These are phyloP conservation scores for Alternaria tenuissima DNA, from an alignment of 2,329 filamentous ascomycete species.

Conservation along the genomic window DNA sequence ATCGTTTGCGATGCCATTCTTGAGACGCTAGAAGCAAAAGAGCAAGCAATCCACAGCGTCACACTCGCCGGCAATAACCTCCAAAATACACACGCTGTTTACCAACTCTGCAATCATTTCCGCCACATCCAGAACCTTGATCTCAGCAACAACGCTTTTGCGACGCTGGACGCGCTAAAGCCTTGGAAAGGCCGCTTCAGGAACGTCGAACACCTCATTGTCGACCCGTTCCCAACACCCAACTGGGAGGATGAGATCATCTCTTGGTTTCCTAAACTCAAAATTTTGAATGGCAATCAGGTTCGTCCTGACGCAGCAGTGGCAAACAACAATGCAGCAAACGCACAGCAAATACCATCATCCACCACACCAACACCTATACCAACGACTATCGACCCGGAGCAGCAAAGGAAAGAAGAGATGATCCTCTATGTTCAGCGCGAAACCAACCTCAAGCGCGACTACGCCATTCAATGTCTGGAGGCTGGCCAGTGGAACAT, in stretches of 20 bases:
- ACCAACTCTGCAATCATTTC: conserved; percentile 77
- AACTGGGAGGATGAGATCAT: conserved; percentile 73
- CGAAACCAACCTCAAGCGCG: conserved; percentile 79
- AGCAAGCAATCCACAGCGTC: conserved; percentile 81
- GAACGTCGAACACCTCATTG: conserved; percentile 79
- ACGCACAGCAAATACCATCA: conserved; percentile 9
- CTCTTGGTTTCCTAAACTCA: conserved; percentile 83
- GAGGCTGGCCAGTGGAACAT: conserved; percentile 82
- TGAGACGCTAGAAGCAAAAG: conserved; percentile 73
- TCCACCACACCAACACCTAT: conserved; percentile 27
- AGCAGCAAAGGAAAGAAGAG: conserved; percentile 66
- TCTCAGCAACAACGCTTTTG: conserved; percentile 82
- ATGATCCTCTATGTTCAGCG: conserved; percentile 75
- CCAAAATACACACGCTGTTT: conserved; percentile 74
- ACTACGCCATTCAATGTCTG: conserved; percentile 83
- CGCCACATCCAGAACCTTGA: conserved; percentile 89
- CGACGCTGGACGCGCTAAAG: conserved; percentile 71
- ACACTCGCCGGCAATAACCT: conserved; percentile 84
- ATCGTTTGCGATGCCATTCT: conserved; percentile 82
- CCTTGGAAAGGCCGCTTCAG: conserved; percentile 83
- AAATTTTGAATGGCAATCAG: conserved; percentile 76
- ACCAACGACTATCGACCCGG: conserved; percentile 7
- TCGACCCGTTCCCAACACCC: conserved; percentile 58
- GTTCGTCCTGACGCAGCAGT: conserved; percentile 74
- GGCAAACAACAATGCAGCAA: conserved; percentile 17